phyloP scores from a whole-genome alignment of 495 filamentous ascomycete genomes.

The Neurospora tetrasperma region DNA sequence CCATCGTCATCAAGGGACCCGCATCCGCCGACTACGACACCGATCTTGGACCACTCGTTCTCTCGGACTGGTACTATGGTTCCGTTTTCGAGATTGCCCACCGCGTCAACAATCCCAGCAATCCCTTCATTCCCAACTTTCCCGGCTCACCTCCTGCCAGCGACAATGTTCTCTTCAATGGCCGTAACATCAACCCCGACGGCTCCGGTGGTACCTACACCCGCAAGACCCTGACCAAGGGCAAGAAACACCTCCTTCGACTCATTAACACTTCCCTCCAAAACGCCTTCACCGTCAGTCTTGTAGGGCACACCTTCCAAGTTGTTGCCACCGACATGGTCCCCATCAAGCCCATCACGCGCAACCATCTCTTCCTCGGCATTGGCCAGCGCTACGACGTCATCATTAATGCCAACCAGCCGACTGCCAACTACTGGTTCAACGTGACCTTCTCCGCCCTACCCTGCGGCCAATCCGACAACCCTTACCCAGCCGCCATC shows the following conservation, averaged over 20 bases:
- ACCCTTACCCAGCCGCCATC: slow-evolving; percentile 17
- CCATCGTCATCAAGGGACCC: slow-evolving; percentile 49
- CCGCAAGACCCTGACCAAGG: slow-evolving; percentile 25
- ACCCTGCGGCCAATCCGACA: slow-evolving; percentile 18
- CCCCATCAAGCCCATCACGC: slow-evolving; percentile 36
- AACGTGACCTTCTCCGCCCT: slow-evolving; percentile 17
- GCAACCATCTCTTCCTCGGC: slow-evolving; percentile 35
- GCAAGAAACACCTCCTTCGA: slow-evolving; percentile 38
- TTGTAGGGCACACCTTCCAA: slow-evolving; percentile 41
- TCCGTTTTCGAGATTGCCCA: slow-evolving; percentile 14
- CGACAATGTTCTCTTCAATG: slow-evolving; percentile 29
- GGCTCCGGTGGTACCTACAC: slow-evolving; percentile 20
- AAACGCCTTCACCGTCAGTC: slow-evolving; percentile 18
- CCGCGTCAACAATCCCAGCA: slow-evolving; percentile 14
- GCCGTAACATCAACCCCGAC: slow-evolving; percentile 30
- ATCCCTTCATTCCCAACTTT: slow-evolving; percentile 23
- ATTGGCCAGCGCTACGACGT: slow-evolving; percentile 62
- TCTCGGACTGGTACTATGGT: slow-evolving; percentile 36
- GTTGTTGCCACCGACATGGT: slow-evolving; percentile 40
- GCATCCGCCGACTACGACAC: slow-evolving; percentile 40
- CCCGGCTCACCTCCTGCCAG: slow-evolving; percentile 20
- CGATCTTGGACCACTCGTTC: slow-evolving; percentile 34
- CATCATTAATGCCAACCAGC: slow-evolving; percentile 48
- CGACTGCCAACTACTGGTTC: slow-evolving; percentile 46
- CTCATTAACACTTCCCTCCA: slow-evolving; percentile 42